Evolutionary conservation across 345 rosid genomes (phyloP), one percentile per base, ranked within the genome.

Genomic region (Draba incana): DNA sequence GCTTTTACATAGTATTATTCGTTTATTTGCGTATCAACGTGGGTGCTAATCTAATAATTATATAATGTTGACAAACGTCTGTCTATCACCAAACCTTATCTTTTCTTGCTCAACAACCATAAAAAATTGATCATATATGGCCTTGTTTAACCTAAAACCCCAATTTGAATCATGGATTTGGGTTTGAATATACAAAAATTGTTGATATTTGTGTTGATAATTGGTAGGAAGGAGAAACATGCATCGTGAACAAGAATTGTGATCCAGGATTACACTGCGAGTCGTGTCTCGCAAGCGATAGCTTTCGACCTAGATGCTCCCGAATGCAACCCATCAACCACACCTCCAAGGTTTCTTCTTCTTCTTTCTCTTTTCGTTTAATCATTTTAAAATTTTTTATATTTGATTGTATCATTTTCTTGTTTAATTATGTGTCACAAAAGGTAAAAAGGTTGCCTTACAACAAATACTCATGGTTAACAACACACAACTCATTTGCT

Each of bases 181-280:
- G 6, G 30, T 10, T 10, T 5, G 23, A 44, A 9, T 8, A 13
- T 44, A 44, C 24, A 39, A 10, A 16, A 54, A 7, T 16, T 44
- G 9, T 62, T 52, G 27, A 71, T 74, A 3, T 66, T 51, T 39
- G 27, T 49, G 12, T 58, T 68, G 33, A 12, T 27, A 27, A 28
- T 60, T 56, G 13, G 37, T 82, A 90, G 98, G 84, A 84, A 27
- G 98, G 98, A 66, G 83, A 84, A 75, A 84, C 88, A 50, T 93
- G 98, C 71, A 69, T 82, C 30, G 58, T 70, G 30, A 66, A 75
- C 61, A 57, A 68, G 31, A 75, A 68, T 70, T 93, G 98, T 43
- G 86, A 86, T 70, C 25, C 80, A 0, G 97, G 97, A 20, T 50
- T 90, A 59, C 84, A 81, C 56, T 93, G 97, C 53, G 87, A 87